phyloP scores from a whole-genome alignment of 2,329 filamentous ascomycete species.

The Penicillium paneum region DNA sequence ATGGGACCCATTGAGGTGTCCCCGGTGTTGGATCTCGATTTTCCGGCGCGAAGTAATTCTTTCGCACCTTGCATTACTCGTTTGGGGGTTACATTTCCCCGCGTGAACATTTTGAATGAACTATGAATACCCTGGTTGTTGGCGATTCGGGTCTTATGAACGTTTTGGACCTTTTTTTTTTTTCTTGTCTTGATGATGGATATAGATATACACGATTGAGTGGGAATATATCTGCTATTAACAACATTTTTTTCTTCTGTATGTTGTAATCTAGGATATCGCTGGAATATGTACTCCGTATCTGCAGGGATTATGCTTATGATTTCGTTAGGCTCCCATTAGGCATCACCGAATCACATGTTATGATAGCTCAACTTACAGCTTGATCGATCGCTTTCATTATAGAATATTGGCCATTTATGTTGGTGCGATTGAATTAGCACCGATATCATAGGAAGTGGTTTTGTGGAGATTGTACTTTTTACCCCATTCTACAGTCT shows the following conservation, averaged over 20 bases:
- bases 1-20: constrained; percentile 10
- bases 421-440: too few relatives aligned
- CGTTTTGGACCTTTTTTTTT: background rate
- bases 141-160: constrained; percentile 16
- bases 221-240: constrained; percentile 5
- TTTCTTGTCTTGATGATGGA: constrained; percentile 13
- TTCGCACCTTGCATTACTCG: constrained; percentile 12
- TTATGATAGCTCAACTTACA: too few relatives aligned
- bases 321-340: background rate
- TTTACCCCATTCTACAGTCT: too few relatives aligned
- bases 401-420: too few relatives aligned
- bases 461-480: too few relatives aligned
- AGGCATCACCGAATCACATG: background rate
- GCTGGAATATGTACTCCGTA: background rate
- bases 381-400: background rate
- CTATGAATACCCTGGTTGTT: constrained; percentile 34
- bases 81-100: constrained; percentile 19
- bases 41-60: background rate
- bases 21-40: constrained; percentile 18
- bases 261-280: background rate
- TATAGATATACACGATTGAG: constrained; percentile 18
- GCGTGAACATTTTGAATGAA: constrained; percentile 19
- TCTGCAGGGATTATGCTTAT: background rate
- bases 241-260: background rate
- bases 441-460: too few relatives aligned